Evolutionary conservation across 2,329 filamentous ascomycete species (phyloP).

Genomic region (Fusarium sp.): DNA sequence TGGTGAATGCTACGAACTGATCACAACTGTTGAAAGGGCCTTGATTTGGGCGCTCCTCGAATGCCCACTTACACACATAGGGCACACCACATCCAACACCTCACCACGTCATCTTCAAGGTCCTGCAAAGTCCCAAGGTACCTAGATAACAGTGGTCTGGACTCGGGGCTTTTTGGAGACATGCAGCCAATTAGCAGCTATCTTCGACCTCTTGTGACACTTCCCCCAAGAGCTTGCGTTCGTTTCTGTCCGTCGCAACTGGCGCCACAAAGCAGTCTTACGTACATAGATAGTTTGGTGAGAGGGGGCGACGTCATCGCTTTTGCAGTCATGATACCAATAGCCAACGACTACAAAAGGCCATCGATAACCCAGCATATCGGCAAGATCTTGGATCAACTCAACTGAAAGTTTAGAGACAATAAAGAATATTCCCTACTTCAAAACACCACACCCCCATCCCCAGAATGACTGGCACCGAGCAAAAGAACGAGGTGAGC

Average conservation of each 20-base stretch:
- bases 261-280: slow-evolving; percentile 36
- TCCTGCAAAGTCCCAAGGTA: slow-evolving; percentile 24
- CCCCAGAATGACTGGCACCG: slow-evolving; percentile 44
- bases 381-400: slow-evolving; percentile 4
- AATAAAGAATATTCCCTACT: slow-evolving; percentile 5
- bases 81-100: slow-evolving; percentile 24
- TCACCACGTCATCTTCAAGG: slow-evolving; percentile 29
- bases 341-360: slow-evolving; percentile 39
- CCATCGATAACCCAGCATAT: slow-evolving; percentile 13
- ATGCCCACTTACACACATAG: slow-evolving; percentile 19
- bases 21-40: slow-evolving; percentile 3
- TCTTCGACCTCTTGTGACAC: slow-evolving; percentile 33
- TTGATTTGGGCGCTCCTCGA: slow-evolving; percentile 21
- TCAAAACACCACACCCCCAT: slow-evolving; percentile 11
- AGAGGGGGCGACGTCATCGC: slow-evolving; percentile 43
- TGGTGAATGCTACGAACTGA: neutral
- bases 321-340: slow-evolving; percentile 21
- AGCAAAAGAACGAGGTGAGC: slow-evolving; percentile 46
- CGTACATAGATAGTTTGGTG: slow-evolving; percentile 23
- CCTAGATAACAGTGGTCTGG: slow-evolving; percentile 13
- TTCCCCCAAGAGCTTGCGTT: slow-evolving; percentile 24
- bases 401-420: slow-evolving; percentile 8
- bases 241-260: slow-evolving; percentile 25
- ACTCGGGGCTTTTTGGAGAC: slow-evolving; percentile 7
- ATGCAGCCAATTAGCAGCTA: slow-evolving; percentile 21